Percentiles rank a stretch among this genome's conserved stretches.
These are phyloP conservation scores for Aspergillus puulaauensis DNA, from an alignment of 2,329 filamentous ascomycete species.

Conservation along the genomic window DNA sequence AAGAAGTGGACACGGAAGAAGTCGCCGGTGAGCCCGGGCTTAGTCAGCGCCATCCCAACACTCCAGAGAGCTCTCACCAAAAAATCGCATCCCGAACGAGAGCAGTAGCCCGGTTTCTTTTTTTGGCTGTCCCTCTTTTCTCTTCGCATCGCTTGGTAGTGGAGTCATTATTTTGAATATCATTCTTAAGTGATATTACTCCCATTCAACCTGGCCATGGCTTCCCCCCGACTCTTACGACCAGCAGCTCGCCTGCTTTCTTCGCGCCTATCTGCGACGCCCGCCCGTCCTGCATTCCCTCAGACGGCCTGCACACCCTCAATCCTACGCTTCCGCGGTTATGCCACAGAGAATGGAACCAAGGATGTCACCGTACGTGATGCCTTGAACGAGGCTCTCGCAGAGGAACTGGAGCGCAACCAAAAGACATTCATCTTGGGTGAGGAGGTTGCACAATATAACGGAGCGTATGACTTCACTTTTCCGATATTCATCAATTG, in stretches of 20 bases:
- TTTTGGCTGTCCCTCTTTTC: constrained; percentile 9
- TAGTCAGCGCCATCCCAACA: constrained; percentile 38
- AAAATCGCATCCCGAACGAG: constrained; percentile 18
- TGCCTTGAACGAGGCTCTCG: constrained; percentile 94
- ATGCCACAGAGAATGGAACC: constrained; percentile 60
- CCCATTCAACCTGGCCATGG: constrained; percentile 51
- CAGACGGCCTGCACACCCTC: constrained; percentile 50
- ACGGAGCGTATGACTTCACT: constrained; percentile 69
- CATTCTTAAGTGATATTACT: constrained; percentile 18
- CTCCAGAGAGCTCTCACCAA: constrained; percentile 28
- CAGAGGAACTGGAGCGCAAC: constrained; percentile 93
- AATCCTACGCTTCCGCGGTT: constrained; percentile 51
- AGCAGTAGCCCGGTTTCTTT: constrained; percentile 14
- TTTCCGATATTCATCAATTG: background rate
- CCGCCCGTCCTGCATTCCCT: constrained; percentile 53
- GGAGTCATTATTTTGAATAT: constrained; percentile 10
- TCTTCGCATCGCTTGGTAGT: constrained; percentile 9
- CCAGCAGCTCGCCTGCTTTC: constrained; percentile 64
- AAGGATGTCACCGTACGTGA: constrained; percentile 98
- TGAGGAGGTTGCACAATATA: constrained; percentile 99
- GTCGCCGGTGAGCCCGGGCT: constrained; percentile 36
- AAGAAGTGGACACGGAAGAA: constrained; percentile 24
- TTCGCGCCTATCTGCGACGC: constrained; percentile 48
- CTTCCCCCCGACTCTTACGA: constrained; percentile 62
- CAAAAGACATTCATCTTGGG: constrained; percentile 93